Conservation (phyloP, 2,329 filamentous ascomycete species). For the Chaetomium globosum region DNA sequence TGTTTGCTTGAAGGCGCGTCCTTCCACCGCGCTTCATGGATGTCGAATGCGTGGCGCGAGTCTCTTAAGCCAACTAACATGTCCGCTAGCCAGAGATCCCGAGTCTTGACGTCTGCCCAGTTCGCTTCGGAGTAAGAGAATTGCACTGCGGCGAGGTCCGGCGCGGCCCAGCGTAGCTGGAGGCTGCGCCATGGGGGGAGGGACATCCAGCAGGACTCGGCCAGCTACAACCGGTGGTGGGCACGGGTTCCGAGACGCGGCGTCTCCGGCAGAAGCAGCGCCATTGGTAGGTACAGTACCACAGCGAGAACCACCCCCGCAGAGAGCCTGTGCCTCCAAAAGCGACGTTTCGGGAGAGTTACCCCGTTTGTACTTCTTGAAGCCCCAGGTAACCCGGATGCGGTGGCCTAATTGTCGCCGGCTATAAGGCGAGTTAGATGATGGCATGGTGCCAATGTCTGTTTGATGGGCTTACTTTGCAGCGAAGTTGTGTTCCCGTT, state of each 20-base stretch:
- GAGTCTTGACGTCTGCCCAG: neutral
- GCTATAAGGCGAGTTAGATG: slow-evolving; percentile 18
- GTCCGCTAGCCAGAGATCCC: slow-evolving; percentile 21
- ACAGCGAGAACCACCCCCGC: neutral
- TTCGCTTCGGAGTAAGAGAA: neutral
- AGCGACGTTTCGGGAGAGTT: neutral
- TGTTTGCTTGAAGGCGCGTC: neutral
- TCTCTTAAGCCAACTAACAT: slow-evolving; percentile 25
- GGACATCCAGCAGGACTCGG: neutral
- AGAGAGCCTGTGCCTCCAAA: neutral
- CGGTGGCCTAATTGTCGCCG: slow-evolving; percentile 30
- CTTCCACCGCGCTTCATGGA: slow-evolving; percentile 20
- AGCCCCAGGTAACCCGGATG: slow-evolving; percentile 20
- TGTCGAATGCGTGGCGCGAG: slow-evolving; percentile 12
- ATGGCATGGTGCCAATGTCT: neutral
- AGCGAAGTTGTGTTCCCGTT: slow-evolving; percentile 25
- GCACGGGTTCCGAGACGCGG: neutral
- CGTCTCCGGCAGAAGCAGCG: neutral
- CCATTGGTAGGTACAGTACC: neutral
- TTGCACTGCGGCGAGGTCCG: neutral
- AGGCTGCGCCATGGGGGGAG: neutral
- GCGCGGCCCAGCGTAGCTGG: no score
- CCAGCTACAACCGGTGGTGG: neutral
- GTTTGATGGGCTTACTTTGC: slow-evolving; percentile 26
- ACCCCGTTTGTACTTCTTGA: slow-evolving; percentile 29